A percentile compares a stretch with the other conserved stretches of the same genome.
These are phyloP conservation scores for Naganishia albida DNA, from an alignment of 1,284 basidiomycete genomes.

Conservation along the genomic window DNA sequence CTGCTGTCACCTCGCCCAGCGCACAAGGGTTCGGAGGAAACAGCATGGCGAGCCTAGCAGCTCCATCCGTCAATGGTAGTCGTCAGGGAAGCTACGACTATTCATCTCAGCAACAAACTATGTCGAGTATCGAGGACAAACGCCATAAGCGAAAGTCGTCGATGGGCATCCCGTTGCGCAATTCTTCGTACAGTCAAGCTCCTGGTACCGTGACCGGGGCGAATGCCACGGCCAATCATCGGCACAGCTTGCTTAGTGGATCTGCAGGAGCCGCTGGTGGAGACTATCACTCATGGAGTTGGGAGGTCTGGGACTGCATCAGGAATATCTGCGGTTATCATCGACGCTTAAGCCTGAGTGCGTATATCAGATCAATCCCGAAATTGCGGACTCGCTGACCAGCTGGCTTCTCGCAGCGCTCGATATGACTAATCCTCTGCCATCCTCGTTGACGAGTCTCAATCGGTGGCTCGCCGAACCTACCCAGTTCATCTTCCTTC, in stretches of 20 bases:
- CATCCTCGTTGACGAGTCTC: slow-evolving; percentile 69
- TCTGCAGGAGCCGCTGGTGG: slow-evolving; percentile 46
- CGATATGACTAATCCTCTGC: slow-evolving; percentile 83
- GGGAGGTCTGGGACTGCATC: slow-evolving; percentile 98
- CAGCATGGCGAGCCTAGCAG: slow-evolving; percentile 25
- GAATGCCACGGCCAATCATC: slow-evolving; percentile 30
- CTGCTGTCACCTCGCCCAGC: slow-evolving; percentile 10
- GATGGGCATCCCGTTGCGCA: slow-evolving; percentile 31
- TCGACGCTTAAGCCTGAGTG: slow-evolving; percentile 76
- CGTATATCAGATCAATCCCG: slow-evolving; percentile 42
- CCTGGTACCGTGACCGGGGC: slow-evolving; percentile 42
- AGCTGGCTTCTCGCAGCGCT: slow-evolving; percentile 62
- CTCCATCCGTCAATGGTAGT: slow-evolving; percentile 5
- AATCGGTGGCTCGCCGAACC: slow-evolving; percentile 91
- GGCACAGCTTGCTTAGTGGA: slow-evolving; percentile 33
- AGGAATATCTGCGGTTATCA: slow-evolving; percentile 85
- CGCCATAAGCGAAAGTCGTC: slow-evolving; percentile 49
- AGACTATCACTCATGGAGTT: slow-evolving; percentile 73
- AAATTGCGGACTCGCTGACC: too few species aligned
- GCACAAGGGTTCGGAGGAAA: slow-evolving; percentile 10
- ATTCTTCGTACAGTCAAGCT: slow-evolving; percentile 45
- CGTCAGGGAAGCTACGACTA: slow-evolving; percentile 22
- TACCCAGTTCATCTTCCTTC: slow-evolving; percentile 81
- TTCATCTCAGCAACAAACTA: slow-evolving; percentile 9
- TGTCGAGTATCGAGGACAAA: slow-evolving; percentile 31